Percentiles rank a stretch among this genome's conserved stretches.
phyloP scores from a whole-genome alignment of 805 yeast species.

The Saturnispora zaruensis region DNA sequence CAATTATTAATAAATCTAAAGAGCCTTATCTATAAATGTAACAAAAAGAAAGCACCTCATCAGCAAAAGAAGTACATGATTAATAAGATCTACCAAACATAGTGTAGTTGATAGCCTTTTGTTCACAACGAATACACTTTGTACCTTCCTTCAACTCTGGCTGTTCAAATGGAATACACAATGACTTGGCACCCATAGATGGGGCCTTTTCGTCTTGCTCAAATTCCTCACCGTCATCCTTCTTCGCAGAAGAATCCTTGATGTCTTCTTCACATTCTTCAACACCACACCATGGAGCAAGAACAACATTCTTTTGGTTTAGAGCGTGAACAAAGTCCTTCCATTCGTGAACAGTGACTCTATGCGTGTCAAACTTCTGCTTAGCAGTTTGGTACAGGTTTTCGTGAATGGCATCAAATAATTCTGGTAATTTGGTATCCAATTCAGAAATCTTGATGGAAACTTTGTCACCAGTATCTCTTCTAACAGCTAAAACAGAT shows the following conservation, averaged over 20 bases:
- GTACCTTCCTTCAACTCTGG: constrained; percentile 72
- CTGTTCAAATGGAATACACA: constrained; percentile 94
- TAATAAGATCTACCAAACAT: constrained; percentile 97
- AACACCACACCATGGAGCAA: constrained; percentile 97
- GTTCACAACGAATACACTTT: constrained; percentile 81
- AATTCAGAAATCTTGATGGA: constrained; percentile 58
- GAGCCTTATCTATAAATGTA: not conserved
- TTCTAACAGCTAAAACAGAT: constrained; percentile 83
- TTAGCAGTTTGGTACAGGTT: constrained; percentile 74
- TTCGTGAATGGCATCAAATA: constrained; percentile 73
- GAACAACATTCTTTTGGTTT: constrained; percentile 81
- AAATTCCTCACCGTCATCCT: constrained; percentile 74
- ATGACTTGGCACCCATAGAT: constrained; percentile 97
- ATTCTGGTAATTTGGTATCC: constrained; percentile 57
- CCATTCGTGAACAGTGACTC: constrained; percentile 76
- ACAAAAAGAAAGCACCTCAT: not conserved
- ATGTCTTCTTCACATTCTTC: constrained; percentile 94
- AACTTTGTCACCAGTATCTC: constrained; percentile 77
- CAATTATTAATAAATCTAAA: not conserved
- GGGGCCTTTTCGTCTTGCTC: constrained; percentile 95
- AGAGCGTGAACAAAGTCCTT: constrained; percentile 87
- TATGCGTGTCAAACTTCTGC: constrained; percentile 72
- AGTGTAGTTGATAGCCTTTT: constrained; percentile 70
- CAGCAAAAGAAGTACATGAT: not conserved
- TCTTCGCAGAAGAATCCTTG: constrained; percentile 78